Evolutionary conservation across 805 yeast genomes (phyloP), one percentile per base, ranked within the genome.

Genomic region (Debaryomyces tyrocola): DNA sequence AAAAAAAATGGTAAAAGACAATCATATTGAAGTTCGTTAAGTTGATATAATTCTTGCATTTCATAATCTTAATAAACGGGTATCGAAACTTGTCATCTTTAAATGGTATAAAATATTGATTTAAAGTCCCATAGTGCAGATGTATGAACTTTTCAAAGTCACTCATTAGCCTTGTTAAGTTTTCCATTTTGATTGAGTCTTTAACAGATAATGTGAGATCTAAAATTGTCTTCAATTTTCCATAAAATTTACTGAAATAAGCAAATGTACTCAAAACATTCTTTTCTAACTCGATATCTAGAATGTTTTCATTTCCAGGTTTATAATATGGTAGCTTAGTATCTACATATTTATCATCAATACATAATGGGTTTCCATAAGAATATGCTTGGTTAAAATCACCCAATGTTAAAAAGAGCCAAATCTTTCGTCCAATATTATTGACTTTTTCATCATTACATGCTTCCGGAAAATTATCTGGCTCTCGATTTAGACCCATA

Each of bases 401-500:
- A 45, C 49, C 51, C 11, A 60, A 55, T 20, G 56, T 49, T 33
- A 70, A 51, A 44, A 58, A 65, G 39, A 56, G 63, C 77, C 77
- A 72, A 6, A 69, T 61, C 43, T 71, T 71, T 43, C 77, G 52
- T 33, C 62, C 46, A 27, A 70, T 43, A 44, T 67, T 62, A 54
- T 57, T 49, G 4, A 39, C 33, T 28, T 52, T 54, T 24, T 55
- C 64, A 46, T 62, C 62, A 11, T 54, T 48, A 9, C 51, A 49
- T 45, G 64, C 62, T 52, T 44, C 55, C 47, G 61, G 33, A 53
- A 80, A 80, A 34, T 69, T 68, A 39, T 72, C 74, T 0, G 90
- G 90, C 51, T 85, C 90, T 56, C 90, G 69, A 58, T 85, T 84
- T 14, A 84, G 52, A 0, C 90, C 91, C 52, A 84, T 75, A 18